phyloP scores from a whole-genome alignment of 2,329 filamentous ascomycete species.

The Ustilaginoidea virens region DNA sequence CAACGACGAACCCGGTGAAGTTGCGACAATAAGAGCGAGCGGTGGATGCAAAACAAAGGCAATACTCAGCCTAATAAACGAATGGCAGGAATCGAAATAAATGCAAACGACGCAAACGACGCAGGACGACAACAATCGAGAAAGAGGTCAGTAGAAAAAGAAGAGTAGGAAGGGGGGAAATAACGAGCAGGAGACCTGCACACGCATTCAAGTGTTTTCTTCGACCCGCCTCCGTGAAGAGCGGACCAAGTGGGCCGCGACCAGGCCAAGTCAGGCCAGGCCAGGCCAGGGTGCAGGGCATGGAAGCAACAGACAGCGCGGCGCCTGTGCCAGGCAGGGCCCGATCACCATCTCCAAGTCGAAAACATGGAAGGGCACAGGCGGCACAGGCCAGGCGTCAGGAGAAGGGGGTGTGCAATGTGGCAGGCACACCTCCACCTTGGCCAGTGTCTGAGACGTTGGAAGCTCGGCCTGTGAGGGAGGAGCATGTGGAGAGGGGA shows the following conservation, averaged over 20 bases:
- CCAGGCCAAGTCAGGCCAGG: conserved; percentile 2
- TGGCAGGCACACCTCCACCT: conserved; percentile 3
- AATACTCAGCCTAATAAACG: conserved; percentile 20
- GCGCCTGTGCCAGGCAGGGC: conserved; percentile 1
- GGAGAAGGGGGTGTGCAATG: conserved; percentile 1
- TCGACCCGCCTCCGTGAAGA: conserved; percentile 1
- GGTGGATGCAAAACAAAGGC: conserved; percentile 4
- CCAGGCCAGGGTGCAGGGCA: neutral
- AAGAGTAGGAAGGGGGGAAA: conserved; percentile 11
- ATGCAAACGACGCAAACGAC: conserved; percentile 11
- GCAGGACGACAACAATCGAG: conserved; percentile 11
- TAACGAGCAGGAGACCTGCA: too few species aligned
- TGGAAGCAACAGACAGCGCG: neutral
- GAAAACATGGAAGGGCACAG: too few species aligned
- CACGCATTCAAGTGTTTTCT: too few species aligned
- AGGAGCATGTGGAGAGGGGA: neutral
- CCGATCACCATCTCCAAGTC: conserved; percentile 2
- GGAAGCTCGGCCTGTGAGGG: too few species aligned
- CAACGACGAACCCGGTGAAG: too few species aligned
- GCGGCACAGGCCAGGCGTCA: conserved; percentile 1
- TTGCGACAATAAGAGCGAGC: too few species aligned
- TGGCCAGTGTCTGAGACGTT: too few species aligned
- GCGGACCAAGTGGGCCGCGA: conserved; percentile 6
- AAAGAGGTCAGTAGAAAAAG: conserved; percentile 10
- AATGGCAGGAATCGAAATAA: conserved; percentile 21